These are phyloP conservation scores for Claviceps sp. DNA, from an alignment of 2,329 filamentous ascomycete species.

Conservation along the genomic window DNA sequence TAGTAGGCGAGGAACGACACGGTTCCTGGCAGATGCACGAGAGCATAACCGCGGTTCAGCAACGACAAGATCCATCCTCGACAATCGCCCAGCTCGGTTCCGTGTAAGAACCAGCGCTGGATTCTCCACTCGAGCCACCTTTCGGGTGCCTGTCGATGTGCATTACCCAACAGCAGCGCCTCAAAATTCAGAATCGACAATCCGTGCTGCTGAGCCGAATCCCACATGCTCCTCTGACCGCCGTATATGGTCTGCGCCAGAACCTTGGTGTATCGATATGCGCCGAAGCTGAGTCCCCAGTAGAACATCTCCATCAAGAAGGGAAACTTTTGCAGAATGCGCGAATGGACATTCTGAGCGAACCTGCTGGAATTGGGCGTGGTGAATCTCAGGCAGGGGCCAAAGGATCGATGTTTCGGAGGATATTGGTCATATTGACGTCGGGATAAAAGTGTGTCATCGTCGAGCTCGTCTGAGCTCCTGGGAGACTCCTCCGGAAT, in stretches of 20 bases:
- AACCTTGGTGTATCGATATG: conserved; percentile 6
- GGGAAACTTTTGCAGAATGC: conserved; percentile 52
- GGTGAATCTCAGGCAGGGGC: conserved; percentile 22
- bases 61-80: conserved; percentile 39
- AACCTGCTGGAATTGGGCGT: conserved; percentile 51
- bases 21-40: conserved; percentile 60
- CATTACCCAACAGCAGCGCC: conserved; percentile 6
- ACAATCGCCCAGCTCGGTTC: conserved; percentile 27
- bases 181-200: conserved; percentile 5
- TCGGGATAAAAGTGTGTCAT: conserved; percentile 1
- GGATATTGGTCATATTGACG: conserved; percentile 6
- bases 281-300: conserved; percentile 33
- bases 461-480: conserved; percentile 11
- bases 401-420: conserved; percentile 8
- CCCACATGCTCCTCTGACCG: conserved; percentile 24
- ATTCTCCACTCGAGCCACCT: conserved; percentile 21
- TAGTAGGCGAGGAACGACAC: conserved; percentile 49
- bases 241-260: conserved; percentile 7
- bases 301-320: conserved; percentile 66
- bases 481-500: conserved; percentile 13
- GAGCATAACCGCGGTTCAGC: conserved; percentile 57
- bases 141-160: conserved; percentile 4
- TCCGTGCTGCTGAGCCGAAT: conserved; percentile 6
- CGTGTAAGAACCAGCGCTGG: conserved; percentile 44
- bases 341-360: conserved; percentile 45